Evolutionary conservation across 2,329 filamentous ascomycete genomes (phyloP).

Genomic region (Trichoderma gracile): DNA sequence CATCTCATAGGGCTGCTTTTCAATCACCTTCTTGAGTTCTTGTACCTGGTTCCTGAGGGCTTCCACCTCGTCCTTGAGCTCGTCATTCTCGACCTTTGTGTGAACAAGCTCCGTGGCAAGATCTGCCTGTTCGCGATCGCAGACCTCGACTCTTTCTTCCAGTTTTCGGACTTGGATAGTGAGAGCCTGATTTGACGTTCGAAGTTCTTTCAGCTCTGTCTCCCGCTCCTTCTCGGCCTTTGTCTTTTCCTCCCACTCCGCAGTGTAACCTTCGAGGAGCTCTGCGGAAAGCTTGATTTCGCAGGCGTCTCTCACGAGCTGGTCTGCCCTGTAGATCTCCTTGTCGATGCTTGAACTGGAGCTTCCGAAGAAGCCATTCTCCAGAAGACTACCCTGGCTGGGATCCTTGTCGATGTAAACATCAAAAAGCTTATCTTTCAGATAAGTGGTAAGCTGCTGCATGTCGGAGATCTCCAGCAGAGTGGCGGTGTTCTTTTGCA

Average conservation of each 20-base stretch:
- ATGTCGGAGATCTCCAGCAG: conserved; percentile 88
- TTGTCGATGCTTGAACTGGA: conserved; percentile 88
- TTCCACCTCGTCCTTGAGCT: conserved; percentile 86
- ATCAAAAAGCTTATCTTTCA: conserved; percentile 94
- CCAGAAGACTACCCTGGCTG: conserved; percentile 87
- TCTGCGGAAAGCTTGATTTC: conserved; percentile 82
- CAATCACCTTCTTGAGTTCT: conserved; percentile 82
- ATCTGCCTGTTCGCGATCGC: conserved; percentile 86
- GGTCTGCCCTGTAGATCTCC: conserved; percentile 91
- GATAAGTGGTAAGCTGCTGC: conserved; percentile 80
- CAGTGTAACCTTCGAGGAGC: conserved; percentile 74
- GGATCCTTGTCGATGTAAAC: conserved; percentile 95
- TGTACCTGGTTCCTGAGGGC: conserved; percentile 79
- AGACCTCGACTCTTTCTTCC: conserved; percentile 84
- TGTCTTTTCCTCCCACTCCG: conserved; percentile 91
- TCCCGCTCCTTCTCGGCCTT: conserved; percentile 80
- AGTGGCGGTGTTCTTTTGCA: conserved; percentile 85
- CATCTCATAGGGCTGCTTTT: conserved; percentile 85
- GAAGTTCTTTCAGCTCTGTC: conserved; percentile 74
- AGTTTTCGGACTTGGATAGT: conserved; percentile 77
- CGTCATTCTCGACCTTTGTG: conserved; percentile 90
- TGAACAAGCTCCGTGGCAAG: conserved; percentile 89
- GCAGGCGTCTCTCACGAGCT: conserved; percentile 90
- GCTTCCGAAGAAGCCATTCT: conserved; percentile 96
- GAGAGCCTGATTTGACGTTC: conserved; percentile 64